Base-by-base conservation (phyloP, 805 yeast species). In the Ogataea polymorpha region DNA sequence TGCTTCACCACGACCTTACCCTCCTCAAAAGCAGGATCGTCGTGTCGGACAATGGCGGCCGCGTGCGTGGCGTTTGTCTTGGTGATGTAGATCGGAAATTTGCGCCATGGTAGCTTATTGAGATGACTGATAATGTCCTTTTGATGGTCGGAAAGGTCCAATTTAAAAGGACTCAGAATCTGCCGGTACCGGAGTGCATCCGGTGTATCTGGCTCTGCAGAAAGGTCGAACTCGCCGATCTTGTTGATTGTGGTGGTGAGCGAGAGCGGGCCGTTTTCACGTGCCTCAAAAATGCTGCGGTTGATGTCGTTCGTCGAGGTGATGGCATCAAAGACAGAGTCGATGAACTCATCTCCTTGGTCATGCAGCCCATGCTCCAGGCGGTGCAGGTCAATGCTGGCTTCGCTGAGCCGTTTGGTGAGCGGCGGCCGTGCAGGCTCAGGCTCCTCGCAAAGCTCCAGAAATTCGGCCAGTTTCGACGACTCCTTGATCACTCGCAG, bases 21-120 rank as follows among this genome's bases (percentile, higher is more conserved):
- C 59, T 87, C 95, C 24, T 62, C 75, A 47, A 82, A 80, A 9
- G 71, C 70, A 9, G 71, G 69, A 23, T 73, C 75, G 17, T 65
- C 64, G 46, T 72, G 77, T 36, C 95, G 72, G 31, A 81, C 86
- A 44, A 87, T 84, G 2, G 87, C 81, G 2, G 93, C 95, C 1
- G 95, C 87, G 55, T 87, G 96, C 1, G 95, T 75, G 32, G 80
- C 75, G 35, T 71, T 71, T 5, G 91, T 80, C 23, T 74, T 66
- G 27, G 81, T 71, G 43, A 87, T 82, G 44, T 81, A 72, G 20
- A 87, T 71, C 0, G 93, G 90, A 50, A 62, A 82, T 56, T 86
- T 87, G 31, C 66, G 59, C 95, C 95, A 88, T 2, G 65, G 54
- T 4, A 86, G 58, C 3, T 61, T 50, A 59, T 86, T 86, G 56